A percentile compares a stretch with the other conserved stretches of the same genome.
phyloP scores from a whole-genome alignment of 2,329 filamentous ascomycete species.

The Neoarthrinium moseri region DNA sequence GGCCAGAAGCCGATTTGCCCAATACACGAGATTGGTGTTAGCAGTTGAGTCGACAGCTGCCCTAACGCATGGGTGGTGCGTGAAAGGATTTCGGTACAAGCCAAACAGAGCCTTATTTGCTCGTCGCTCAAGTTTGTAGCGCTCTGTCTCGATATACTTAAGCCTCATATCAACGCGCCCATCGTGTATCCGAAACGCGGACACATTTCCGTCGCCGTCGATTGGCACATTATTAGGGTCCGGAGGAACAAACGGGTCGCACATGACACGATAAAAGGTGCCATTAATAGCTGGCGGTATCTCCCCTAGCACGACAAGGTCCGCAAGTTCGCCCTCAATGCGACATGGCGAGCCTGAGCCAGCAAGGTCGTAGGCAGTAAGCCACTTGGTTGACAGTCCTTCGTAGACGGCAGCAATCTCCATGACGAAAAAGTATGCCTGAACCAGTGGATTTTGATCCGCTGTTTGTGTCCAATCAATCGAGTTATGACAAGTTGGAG shows the following conservation, averaged over 20 bases:
- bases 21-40: constrained; percentile 50
- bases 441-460: background rate
- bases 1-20: constrained; percentile 41
- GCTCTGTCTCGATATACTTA: constrained; percentile 34
- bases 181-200: constrained; percentile 29
- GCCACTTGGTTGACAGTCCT: background rate
- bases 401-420: background rate
- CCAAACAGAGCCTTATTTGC: constrained; percentile 30
- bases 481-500: background rate
- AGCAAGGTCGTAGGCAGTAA: background rate
- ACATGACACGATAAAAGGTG: constrained; percentile 38
- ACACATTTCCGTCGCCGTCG: constrained; percentile 37
- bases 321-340: constrained; percentile 15
- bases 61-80: constrained; percentile 26
- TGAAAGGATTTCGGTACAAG: constrained; percentile 32
- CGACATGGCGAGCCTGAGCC: background rate
- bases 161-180: constrained; percentile 29
- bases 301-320: constrained; percentile 23
- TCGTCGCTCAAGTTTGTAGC: constrained; percentile 27
- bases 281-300: constrained; percentile 29
- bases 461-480: background rate
- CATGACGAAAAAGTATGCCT: background rate
- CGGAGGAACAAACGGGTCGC: constrained; percentile 36
- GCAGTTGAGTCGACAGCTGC: constrained; percentile 34
- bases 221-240: constrained; percentile 32